Conservation (phyloP, 768 basidiomycete species). For the Amanita subjunquillea region DNA sequence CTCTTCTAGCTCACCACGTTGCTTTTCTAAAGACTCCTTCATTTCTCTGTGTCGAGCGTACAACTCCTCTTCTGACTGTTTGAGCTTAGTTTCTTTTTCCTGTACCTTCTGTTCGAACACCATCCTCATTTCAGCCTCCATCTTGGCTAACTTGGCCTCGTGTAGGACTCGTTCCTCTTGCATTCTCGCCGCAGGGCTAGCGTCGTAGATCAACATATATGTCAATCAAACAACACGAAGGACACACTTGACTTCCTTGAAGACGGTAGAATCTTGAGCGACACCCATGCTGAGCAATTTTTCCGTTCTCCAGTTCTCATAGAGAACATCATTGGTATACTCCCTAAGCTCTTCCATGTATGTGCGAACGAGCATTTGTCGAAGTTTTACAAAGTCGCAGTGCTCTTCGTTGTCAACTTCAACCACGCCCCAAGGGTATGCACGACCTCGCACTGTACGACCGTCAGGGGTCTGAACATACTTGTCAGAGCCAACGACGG, state of each 20-base stretch:
- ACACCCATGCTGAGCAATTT: constrained; percentile 97
- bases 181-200: constrained; percentile 88
- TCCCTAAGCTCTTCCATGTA: constrained; percentile 99
- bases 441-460: constrained; percentile 86
- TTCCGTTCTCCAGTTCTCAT: constrained; percentile 97
- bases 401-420: constrained; percentile 99
- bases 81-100: constrained; percentile 98
- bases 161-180: constrained; percentile 95
- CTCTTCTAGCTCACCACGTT: constrained; percentile 90
- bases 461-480: constrained; percentile 79
- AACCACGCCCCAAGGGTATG: constrained; percentile 98
- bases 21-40: constrained; percentile 99
- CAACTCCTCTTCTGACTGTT: constrained; percentile 98
- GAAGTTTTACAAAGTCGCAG: constrained; percentile 98
- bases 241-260: constrained; percentile 98
- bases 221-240: background rate
- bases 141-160: constrained; percentile 96
- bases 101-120: constrained; percentile 99
- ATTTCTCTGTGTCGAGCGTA: constrained; percentile 98
- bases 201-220: constrained; percentile 8
- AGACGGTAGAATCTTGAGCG: constrained; percentile 92
- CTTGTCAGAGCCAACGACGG: constrained; percentile 90
- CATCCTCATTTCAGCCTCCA: constrained; percentile 99
- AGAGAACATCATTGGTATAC: constrained; percentile 91
- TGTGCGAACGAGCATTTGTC: constrained; percentile 97